phyloP scores from a whole-genome alignment of 352 stramenopile species.

The Phytophthora agathidicida region DNA sequence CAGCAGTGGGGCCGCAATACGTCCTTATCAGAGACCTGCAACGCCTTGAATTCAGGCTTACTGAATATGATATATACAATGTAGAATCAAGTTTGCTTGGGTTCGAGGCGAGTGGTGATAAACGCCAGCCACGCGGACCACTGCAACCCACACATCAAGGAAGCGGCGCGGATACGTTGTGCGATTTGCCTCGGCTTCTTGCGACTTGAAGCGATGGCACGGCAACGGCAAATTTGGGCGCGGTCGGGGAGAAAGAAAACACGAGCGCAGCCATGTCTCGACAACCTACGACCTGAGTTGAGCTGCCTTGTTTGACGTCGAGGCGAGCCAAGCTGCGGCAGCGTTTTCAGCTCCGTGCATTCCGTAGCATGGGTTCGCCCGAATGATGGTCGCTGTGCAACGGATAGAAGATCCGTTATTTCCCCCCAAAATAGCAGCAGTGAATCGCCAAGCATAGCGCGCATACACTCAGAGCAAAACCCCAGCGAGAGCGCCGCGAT shows the following conservation, averaged over 20 bases:
- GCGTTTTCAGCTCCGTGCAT: conserved; percentile 14
- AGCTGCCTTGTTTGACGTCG: conserved; percentile 23
- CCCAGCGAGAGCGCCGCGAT: no score
- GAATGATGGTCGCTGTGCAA: conserved; percentile 18
- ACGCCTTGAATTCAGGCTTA: not conserved
- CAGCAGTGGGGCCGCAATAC: not conserved
- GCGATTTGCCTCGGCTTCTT: conserved; percentile 22
- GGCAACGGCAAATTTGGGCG: conserved; percentile 6
- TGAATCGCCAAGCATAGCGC: no score
- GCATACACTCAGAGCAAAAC: not conserved
- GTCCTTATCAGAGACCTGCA: not conserved
- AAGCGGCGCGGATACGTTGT: not conserved
- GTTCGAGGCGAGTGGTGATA: not conserved
- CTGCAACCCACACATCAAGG: conserved; percentile 18
- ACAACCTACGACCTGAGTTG: conserved; percentile 24
- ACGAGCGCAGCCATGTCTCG: conserved; percentile 28
- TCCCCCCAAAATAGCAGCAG: conserved; percentile 16
- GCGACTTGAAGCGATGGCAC: conserved; percentile 23
- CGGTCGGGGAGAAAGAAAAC: conserved; percentile 14
- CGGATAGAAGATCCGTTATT: conserved; percentile 13
- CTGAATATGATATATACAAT: no score
- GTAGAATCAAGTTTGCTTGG: conserved; percentile 3
- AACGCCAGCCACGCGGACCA: not conserved
- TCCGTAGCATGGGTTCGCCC: conserved; percentile 7
- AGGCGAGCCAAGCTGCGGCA: no score